Evolutionary conservation across 331 rosid species (phyloP), one percentile per base, ranked within the genome.

Genomic region (Pyrus hybrid): DNA sequence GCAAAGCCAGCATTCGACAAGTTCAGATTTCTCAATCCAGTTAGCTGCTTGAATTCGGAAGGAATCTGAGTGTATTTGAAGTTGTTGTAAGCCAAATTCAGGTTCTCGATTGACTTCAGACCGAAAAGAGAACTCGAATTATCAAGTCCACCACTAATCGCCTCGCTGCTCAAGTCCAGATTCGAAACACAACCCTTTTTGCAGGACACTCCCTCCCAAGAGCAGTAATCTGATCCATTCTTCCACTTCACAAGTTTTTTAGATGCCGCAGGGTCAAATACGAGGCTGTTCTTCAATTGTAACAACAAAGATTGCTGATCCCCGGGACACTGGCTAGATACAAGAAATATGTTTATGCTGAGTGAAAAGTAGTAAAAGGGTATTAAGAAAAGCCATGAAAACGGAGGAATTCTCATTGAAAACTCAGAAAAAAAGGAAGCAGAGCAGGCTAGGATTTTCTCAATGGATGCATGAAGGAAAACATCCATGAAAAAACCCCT

Each of bases 231-330:
- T 0, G 77, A 4, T 0, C 5, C 63, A 47, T 20, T 13, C 51
- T 20, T 13, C 71, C 78, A 74, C 14, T 57, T 9, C 7, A 14
- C 30, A 9, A 85, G 78, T 22, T 85, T 88, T 2, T 2, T 73
- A 35, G 88, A 83, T 10, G 0, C 0, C 6, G 43, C n/a, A 47
- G 7, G 0, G 2, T 11, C 0, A 25, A 81, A 78, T 3, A 0
- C 37, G 70, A 88, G 80, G 77, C 6, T 67, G 60, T 70, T 83
- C 77, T 80, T 86, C 72, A 88, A 47, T 21, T 76, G 78, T 0
- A 78, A 70, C 74, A 88, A 37, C 80, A 83, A 70, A 43, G 78
- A 61, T 77, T 45, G 54, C 54, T 88, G 85, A 53, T 86, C 81
- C 2, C 14, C 35, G 5, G 68, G 78, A 41, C 92, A 88, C 49